Conservation (phyloP, 441 rosid genomes). For the Omphalea diandra region DNA sequence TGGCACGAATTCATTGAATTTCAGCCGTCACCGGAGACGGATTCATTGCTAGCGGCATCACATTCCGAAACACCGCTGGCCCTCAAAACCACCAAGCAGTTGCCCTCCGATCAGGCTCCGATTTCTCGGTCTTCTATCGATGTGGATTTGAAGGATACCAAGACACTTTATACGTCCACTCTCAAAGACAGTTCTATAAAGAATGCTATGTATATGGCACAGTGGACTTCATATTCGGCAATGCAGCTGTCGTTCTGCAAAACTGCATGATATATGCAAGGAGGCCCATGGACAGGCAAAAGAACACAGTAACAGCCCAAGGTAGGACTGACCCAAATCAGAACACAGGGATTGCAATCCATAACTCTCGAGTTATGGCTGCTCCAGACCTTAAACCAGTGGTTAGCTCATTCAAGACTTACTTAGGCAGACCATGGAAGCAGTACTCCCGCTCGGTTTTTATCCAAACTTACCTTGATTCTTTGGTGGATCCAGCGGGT, state of each 20-base stretch:
- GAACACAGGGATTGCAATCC: conserved; percentile 72
- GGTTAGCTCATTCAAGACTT: conserved; percentile 41
- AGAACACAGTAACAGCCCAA: conserved; percentile 62
- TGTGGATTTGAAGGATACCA: conserved; percentile 77
- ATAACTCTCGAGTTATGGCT: conserved; percentile 64
- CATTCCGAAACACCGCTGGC: conserved; percentile 49
- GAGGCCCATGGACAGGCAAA: conserved; percentile 53
- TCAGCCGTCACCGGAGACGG: conserved; percentile 49
- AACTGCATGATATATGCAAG: conserved; percentile 64
- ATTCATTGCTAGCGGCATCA: conserved; percentile 50
- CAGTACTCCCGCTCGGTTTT: conserved; percentile 59
- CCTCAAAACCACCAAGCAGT: conserved; percentile 78
- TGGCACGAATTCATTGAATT: neutral
- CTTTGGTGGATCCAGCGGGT: conserved; percentile 56
- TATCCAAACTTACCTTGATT: conserved; percentile 50
- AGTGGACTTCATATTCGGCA: conserved; percentile 76
- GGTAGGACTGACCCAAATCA: conserved; percentile 73
- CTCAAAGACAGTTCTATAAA: conserved; percentile 66
- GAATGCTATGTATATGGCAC: conserved; percentile 76
- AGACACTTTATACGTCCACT: conserved; percentile 67
- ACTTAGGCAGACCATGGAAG: conserved; percentile 89
- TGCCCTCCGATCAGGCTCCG: conserved; percentile 72
- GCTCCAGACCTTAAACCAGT: conserved; percentile 63
- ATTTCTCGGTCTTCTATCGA: conserved; percentile 67
- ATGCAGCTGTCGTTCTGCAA: conserved; percentile 67